Conservation (phyloP, 75 land plant species). For the Pinus tabuliformis region DNA sequence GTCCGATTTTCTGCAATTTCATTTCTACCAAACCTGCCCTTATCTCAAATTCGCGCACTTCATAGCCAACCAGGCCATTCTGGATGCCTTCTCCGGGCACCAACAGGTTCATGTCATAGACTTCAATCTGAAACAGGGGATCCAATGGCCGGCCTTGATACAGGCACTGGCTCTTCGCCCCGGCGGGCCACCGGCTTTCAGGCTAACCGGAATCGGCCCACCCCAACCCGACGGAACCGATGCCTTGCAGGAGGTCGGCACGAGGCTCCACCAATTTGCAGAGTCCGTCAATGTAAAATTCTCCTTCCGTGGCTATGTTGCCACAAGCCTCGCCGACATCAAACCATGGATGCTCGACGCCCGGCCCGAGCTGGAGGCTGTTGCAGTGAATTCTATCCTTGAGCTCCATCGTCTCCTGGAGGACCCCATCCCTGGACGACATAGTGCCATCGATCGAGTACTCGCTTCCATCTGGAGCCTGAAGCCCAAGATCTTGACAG, state of each 20-base stretch:
- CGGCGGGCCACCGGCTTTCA: conserved; percentile 58
- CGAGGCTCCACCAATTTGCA: conserved; percentile 61
- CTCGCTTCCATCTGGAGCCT: conserved; percentile 36
- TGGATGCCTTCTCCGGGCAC: conserved; percentile 58
- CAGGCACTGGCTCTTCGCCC: conserved; percentile 73
- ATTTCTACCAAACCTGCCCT: conserved; percentile 67
- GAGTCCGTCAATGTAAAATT: conserved; percentile 65
- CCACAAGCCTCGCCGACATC: conserved; percentile 56
- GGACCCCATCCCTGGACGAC: conserved; percentile 9
- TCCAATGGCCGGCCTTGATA: conserved; percentile 70
- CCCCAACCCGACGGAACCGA: conserved; percentile 33
- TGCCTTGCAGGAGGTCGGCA: conserved; percentile 67
- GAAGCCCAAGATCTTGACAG: conserved; percentile 67
- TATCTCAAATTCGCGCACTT: conserved; percentile 76
- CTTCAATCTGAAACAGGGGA: conserved; percentile 50
- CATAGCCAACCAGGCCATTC: conserved; percentile 74
- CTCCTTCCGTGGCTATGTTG: conserved; percentile 60
- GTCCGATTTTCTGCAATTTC: conserved; percentile 41
- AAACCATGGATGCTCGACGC: conserved; percentile 70
- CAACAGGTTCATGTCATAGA: conserved; percentile 57
- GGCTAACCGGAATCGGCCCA: conserved; percentile 71
- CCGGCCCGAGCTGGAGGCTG: conserved; percentile 40
- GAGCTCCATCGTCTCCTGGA: conserved; percentile 64
- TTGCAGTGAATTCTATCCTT: conserved; percentile 79
- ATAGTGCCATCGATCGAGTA: conserved; percentile 44